A percentile compares a stretch with the other conserved stretches of the same genome.
These are phyloP conservation scores for Suhomyces sp. DNA, from an alignment of 805 yeast species.

Conservation along the genomic window DNA sequence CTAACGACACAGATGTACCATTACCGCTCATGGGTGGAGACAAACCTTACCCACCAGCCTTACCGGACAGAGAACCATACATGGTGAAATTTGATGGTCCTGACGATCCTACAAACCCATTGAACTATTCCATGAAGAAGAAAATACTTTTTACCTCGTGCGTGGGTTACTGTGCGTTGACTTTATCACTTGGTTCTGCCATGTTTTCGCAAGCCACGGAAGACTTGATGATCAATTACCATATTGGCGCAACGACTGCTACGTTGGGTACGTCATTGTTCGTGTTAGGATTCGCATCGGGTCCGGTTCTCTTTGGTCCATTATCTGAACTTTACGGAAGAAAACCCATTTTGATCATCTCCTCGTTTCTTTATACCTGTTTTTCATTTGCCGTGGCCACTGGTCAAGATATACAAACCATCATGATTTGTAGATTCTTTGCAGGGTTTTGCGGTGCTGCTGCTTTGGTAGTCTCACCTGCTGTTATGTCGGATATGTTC, in stretches of 20 bases:
- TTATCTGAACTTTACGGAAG: conserved; percentile 28
- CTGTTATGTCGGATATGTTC: conserved; percentile 81
- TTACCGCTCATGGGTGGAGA: conserved; percentile 62
- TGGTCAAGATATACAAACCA: conserved; percentile 72
- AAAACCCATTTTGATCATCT: conserved; percentile 41
- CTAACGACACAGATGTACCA: conserved; percentile 26
- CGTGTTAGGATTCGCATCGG: conserved; percentile 89
- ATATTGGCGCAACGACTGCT: conserved; percentile 65
- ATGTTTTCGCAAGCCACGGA: conserved; percentile 64
- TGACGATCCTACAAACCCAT: conserved; percentile 76
- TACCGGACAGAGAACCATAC: conserved; percentile 55
- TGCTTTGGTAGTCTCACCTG: conserved; percentile 83
- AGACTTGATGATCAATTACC: conserved; percentile 48
- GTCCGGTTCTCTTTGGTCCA: conserved; percentile 59
- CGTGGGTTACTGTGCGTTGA: conserved; percentile 33
- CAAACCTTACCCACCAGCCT: conserved; percentile 58
- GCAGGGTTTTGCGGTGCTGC: conserved; percentile 83
- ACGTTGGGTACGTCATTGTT: conserved; percentile 74
- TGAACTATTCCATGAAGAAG: conserved; percentile 49
- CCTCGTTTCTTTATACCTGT: conserved; percentile 30
- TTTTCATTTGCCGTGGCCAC: conserved; percentile 66
- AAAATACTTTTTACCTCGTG: conserved; percentile 23
- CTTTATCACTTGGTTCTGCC: conserved; percentile 17
- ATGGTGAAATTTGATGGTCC: conserved; percentile 75
- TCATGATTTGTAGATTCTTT: conserved; percentile 74